Evolutionary conservation across 2,329 filamentous ascomycete species (phyloP).

Genomic region (Beauveria pseudobassiana): DNA sequence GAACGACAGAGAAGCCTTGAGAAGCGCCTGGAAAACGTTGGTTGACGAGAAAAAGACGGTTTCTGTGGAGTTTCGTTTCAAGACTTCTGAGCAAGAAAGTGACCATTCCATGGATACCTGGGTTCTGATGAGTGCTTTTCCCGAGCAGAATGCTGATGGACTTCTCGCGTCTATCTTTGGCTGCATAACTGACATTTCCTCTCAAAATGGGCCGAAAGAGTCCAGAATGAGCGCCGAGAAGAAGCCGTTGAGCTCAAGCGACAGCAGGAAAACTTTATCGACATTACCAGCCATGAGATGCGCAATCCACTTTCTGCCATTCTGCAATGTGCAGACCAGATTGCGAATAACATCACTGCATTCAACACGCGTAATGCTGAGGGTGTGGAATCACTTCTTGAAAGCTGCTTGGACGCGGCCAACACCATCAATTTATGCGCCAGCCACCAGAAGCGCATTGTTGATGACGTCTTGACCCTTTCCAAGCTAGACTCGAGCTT

Average conservation of each 20-base stretch:
- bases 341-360: slow-evolving; percentile 42
- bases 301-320: slow-evolving; percentile 69
- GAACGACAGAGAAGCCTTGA: slow-evolving; percentile 54
- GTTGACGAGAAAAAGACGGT: slow-evolving; percentile 55
- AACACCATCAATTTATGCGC: slow-evolving; percentile 75
- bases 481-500: slow-evolving; percentile 66
- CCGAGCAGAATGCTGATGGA: slow-evolving; percentile 58
- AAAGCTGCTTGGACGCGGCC: slow-evolving; percentile 62
- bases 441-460: slow-evolving; percentile 68
- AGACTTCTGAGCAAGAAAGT: slow-evolving; percentile 55
- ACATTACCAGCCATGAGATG: slow-evolving; percentile 70
- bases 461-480: slow-evolving; percentile 59
- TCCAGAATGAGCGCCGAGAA: slow-evolving; percentile 69
- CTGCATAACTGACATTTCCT: slow-evolving; percentile 77
- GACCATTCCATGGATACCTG: slow-evolving; percentile 60
- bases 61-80: slow-evolving; percentile 70
- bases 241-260: slow-evolving; percentile 76
- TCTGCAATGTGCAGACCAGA: slow-evolving; percentile 70
- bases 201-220: slow-evolving; percentile 75
- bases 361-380: slow-evolving; percentile 33
- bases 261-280: slow-evolving; percentile 64
- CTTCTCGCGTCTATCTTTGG: slow-evolving; percentile 69
- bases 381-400: slow-evolving; percentile 41
- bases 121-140: slow-evolving; percentile 71
- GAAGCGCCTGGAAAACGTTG: slow-evolving; percentile 54